Percentiles rank a stretch among this genome's conserved stretches.
These are phyloP conservation scores for Polyrhizophydium stewartii DNA, from an alignment of 371 early-diverging fungal species.

Conservation along the genomic window DNA sequence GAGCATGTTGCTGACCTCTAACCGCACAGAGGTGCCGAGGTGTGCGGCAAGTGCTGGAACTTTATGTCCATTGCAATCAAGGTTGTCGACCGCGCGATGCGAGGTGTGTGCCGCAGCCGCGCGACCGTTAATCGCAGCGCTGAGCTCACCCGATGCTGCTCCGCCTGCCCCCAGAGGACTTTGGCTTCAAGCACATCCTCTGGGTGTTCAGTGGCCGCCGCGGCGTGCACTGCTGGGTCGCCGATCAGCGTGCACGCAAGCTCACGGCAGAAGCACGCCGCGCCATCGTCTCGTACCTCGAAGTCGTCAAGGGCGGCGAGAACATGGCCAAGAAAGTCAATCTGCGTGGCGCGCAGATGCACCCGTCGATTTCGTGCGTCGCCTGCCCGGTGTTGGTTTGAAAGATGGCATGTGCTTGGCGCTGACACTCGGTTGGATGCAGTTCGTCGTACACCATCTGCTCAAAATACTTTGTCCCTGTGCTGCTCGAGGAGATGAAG, in stretches of 20 bases:
- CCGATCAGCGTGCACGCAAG: conserved; percentile 81
- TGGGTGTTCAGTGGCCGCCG: conserved; percentile 99
- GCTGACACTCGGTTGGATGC: no score
- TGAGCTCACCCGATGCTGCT: not conserved
- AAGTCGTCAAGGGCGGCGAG: conserved; percentile 82
- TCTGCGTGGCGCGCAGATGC: conserved; percentile 38
- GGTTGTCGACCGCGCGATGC: conserved; percentile 68
- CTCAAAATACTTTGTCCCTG: not conserved
- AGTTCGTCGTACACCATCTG: conserved; percentile 5
- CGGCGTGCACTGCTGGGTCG: conserved; percentile 99
- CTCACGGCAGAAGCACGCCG: conserved; percentile 74
- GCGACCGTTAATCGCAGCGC: not conserved
- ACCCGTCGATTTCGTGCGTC: conserved; percentile 61
- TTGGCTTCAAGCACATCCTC: conserved; percentile 91
- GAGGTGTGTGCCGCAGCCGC: conserved; percentile 38
- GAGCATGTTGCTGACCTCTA: no score
- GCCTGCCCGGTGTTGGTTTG: no score
- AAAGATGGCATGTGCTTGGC: no score
- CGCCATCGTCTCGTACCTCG: conserved; percentile 83
- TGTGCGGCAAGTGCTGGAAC: conserved; percentile 92
- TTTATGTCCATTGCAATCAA: conserved; percentile 93
- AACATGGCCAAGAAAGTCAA: conserved; percentile 66
- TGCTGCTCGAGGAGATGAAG: conserved; percentile 67
- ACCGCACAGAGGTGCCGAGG: conserved; percentile 72
- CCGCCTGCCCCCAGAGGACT: conserved; percentile 86